A percentile compares a stretch with the other conserved stretches of the same genome.
Conservation (phyloP, 2,329 filamentous ascomycete genomes). For the Hirsutella minnesotensis region DNA sequence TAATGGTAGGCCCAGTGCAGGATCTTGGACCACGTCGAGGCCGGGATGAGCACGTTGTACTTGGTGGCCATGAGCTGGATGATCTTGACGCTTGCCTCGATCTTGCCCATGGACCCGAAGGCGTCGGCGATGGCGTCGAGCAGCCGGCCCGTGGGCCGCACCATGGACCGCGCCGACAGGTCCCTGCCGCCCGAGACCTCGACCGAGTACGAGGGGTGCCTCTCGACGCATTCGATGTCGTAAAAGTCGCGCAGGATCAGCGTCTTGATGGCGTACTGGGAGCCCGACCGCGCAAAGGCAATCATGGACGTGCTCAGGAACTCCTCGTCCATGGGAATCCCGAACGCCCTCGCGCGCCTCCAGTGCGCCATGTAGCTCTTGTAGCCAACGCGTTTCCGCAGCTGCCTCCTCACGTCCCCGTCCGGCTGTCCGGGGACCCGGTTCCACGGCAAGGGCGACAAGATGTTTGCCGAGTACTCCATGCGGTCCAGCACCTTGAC, state of each 20-base stretch:
- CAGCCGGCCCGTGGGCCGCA: conserved; percentile 46
- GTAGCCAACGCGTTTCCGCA: conserved; percentile 14
- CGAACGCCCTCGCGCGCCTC: conserved; percentile 10
- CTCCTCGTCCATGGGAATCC: conserved; percentile 22
- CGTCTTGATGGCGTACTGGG: conserved; percentile 18
- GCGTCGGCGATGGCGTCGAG: conserved; percentile 56
- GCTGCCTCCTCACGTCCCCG: conserved; percentile 14
- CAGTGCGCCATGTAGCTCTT: conserved; percentile 17
- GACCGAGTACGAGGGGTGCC: conserved; percentile 10
- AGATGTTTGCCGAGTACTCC: conserved; percentile 16
- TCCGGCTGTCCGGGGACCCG: conserved; percentile 10
- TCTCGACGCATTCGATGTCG: conserved; percentile 11
- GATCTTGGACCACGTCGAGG: conserved; percentile 51
- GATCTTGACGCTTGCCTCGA: conserved; percentile 44
- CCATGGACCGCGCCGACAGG: conserved; percentile 35
- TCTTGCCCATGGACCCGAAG: conserved; percentile 54
- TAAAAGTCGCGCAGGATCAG: conserved; percentile 21
- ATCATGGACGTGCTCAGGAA: conserved; percentile 29
- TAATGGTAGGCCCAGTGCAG: conserved; percentile 56
- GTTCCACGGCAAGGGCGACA: conserved; percentile 17
- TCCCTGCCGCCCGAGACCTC: conserved; percentile 20
- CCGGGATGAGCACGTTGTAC: conserved; percentile 46
- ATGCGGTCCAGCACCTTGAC: conserved; percentile 18
- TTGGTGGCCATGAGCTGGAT: conserved; percentile 50
- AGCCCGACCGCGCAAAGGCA: conserved; percentile 27